Conservation (phyloP, 805 yeast species). For the Maudiozyma barnettii region DNA sequence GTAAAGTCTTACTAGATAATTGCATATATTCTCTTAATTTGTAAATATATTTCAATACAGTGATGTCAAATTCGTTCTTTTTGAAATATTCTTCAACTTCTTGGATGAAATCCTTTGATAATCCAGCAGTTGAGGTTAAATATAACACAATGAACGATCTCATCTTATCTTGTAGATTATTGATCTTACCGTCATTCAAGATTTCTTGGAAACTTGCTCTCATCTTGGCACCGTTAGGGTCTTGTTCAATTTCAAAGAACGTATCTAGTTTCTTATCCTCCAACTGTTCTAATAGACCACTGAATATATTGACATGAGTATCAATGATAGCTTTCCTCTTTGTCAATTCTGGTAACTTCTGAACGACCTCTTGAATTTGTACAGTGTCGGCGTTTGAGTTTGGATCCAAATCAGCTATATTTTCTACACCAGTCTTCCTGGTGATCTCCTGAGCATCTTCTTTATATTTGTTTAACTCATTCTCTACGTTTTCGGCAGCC, state of each 20-base stretch:
- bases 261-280: conserved; percentile 84
- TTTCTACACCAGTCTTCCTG: conserved; percentile 55
- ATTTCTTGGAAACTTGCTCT: conserved; percentile 52
- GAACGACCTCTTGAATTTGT: conserved; percentile 77
- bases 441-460: conserved; percentile 83
- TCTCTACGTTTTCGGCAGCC: conserved; percentile 94
- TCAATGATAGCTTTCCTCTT: conserved; percentile 82
- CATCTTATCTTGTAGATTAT: conserved; percentile 72
- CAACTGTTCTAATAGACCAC: conserved; percentile 70
- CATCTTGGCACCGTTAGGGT: conserved; percentile 42
- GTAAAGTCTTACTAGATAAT: conserved; percentile 35
- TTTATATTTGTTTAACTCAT: conserved; percentile 71
- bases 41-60: conserved; percentile 63
- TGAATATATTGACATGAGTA: conserved; percentile 92
- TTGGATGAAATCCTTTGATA: conserved; percentile 38
- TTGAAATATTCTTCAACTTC: conserved; percentile 58
- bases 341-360: conserved; percentile 85
- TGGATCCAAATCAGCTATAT: conserved; percentile 66
- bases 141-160: conserved; percentile 80
- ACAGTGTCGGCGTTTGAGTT: conserved; percentile 43
- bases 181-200: conserved; percentile 40
- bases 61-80: conserved; percentile 48
- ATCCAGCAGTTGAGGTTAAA: conserved; percentile 38
- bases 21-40: conserved; percentile 72
- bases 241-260: conserved; percentile 89